Evolutionary conservation across 495 filamentous ascomycete species (phyloP).

Genomic region (Penicillium antarcticum): DNA sequence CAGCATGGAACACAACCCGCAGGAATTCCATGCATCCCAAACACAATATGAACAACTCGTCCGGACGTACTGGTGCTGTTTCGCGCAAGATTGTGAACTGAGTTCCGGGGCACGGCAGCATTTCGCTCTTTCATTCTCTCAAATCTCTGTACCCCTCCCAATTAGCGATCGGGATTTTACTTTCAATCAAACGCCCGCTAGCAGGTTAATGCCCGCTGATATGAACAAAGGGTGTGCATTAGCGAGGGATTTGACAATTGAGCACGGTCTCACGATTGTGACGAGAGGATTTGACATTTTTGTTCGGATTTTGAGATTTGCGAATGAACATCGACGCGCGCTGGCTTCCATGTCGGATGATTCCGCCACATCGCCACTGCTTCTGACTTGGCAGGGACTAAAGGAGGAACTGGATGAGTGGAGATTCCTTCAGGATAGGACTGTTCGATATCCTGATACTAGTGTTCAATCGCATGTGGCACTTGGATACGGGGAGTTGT

Average conservation of each 20-base stretch:
- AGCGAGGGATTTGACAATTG: slow-evolving; percentile 29
- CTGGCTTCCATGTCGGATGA: slow-evolving; percentile 19
- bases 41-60: slow-evolving; percentile 45
- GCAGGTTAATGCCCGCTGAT: slow-evolving; percentile 35
- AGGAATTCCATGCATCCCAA: slow-evolving; percentile 38
- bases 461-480: slow-evolving; percentile 40
- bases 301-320: slow-evolving; percentile 41
- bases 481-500: slow-evolving; percentile 41
- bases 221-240: slow-evolving; percentile 24
- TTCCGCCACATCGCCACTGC: slow-evolving; percentile 13
- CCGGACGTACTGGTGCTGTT: slow-evolving; percentile 45
- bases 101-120: slow-evolving; percentile 44
- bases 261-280: slow-evolving; percentile 38
- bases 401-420: slow-evolving; percentile 42
- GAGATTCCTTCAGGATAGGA: slow-evolving; percentile 38
- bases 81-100: slow-evolving; percentile 44
- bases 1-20: slow-evolving; percentile 39
- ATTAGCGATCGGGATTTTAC: slow-evolving; percentile 42
- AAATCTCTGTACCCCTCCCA: slow-evolving; percentile 41
- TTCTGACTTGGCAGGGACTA: slow-evolving; percentile 29
- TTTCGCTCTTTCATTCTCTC: slow-evolving; percentile 41
- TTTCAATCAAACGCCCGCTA: slow-evolving; percentile 26
- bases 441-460: slow-evolving; percentile 37
- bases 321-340: slow-evolving; percentile 39
- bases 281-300: slow-evolving; percentile 45